These are phyloP conservation scores for Hypoxylon crocopeplum DNA, from an alignment of 495 filamentous ascomycete species.

Conservation along the genomic window DNA sequence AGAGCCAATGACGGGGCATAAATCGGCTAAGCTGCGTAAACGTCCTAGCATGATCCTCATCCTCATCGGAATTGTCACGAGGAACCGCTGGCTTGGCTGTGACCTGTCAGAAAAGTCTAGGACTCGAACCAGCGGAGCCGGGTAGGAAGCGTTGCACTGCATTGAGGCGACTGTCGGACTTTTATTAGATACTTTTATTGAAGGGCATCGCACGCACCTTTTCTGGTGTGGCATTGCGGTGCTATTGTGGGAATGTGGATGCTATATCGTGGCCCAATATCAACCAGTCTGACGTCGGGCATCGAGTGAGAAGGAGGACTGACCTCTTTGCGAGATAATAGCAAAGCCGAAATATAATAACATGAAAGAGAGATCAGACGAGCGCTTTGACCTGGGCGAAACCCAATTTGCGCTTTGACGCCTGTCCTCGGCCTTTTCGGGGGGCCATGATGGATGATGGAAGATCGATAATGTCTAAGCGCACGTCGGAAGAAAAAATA, in stretches of 20 bases:
- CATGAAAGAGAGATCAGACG: slow-evolving; percentile 34
- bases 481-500: slow-evolving; percentile 30
- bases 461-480: slow-evolving; percentile 39
- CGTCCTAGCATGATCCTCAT: neutral
- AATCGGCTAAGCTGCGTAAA: no score
- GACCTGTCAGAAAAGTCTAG: slow-evolving; percentile 29
- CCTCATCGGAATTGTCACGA: slow-evolving; percentile 11
- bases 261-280: slow-evolving; percentile 24
- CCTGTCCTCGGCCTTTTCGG: slow-evolving; percentile 27
- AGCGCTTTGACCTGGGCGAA: slow-evolving; percentile 39
- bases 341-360: slow-evolving; percentile 15
- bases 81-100: slow-evolving; percentile 32
- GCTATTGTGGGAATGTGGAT: slow-evolving; percentile 16
- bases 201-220: slow-evolving; percentile 33
- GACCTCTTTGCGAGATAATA: neutral
- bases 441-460: neutral
- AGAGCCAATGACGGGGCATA: neutral
- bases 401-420: slow-evolving; percentile 40
- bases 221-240: slow-evolving; percentile 1
- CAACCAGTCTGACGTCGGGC: slow-evolving; percentile 15
- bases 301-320: slow-evolving; percentile 1
- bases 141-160: slow-evolving; percentile 22
- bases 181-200: slow-evolving; percentile 34
- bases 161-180: slow-evolving; percentile 29
- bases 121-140: slow-evolving; percentile 5